Base-by-base conservation (phyloP, 495 filamentous ascomycete species). In the Penicillium antarcticum region DNA sequence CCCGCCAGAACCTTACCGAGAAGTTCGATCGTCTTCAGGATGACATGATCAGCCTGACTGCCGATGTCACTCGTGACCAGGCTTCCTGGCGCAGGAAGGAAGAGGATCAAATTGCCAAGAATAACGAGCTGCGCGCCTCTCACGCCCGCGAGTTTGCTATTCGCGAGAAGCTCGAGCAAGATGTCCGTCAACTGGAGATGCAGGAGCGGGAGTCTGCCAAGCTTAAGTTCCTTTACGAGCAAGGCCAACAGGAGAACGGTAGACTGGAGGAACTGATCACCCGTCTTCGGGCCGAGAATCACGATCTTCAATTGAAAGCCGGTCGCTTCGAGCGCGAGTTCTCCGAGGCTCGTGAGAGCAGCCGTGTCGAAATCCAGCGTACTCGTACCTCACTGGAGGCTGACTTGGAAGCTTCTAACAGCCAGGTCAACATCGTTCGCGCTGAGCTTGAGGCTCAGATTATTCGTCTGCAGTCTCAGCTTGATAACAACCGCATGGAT, bases 1-100 rank as follows among this genome's bases (percentile, higher is more conserved):
- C 87, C 53, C 84, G 90, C 45, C 87, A 91, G 56, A 80, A 75
- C 58, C 86, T 95, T 72, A 83, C 88, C 54, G 76, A 78, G 60
- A 92, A 91, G 64, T 86, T 96, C 60, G 82, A 91, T 56, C 79
- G 77, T 45, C 70, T 97, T 41, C 91, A 96, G 70, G 80, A 87
- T 56, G 88, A 96, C 48, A 89, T 97, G 86, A 80, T 83, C 10
- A 75, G 71, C 44, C 83, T 88, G n/a, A 84, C 86, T 47, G 77
- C 79, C 37, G 86, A 95, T 45, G 83, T 96, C 46, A 82, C 83
- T 13, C 80, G 85, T 48, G 91, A 96, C 62, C 89, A 91, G 60
- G 80, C 85, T n/a, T 73, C 78, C 18, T 89, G 84, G 72, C 75
- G 78, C 39, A 83, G 84, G 69, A 85, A 80, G 56, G 86, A 92